These are phyloP conservation scores for Skeletonema potamos DNA, from an alignment of 108 stramenopile genomes.

Conservation along the genomic window DNA sequence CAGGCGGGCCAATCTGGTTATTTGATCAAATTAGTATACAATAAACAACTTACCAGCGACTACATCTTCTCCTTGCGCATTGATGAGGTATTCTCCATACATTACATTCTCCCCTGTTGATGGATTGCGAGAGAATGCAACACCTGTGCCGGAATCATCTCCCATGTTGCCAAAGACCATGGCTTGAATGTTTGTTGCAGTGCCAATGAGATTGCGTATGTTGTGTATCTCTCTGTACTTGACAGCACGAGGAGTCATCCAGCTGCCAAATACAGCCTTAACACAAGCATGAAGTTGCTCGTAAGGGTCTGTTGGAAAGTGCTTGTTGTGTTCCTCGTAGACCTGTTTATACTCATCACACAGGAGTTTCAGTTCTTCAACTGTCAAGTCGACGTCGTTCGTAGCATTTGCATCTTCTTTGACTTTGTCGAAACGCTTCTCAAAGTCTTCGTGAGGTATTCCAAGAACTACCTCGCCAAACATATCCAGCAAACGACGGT, in stretches of 20 bases:
- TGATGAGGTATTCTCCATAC: constrained; percentile 88
- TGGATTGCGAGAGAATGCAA: constrained; percentile 87
- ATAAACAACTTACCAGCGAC: constrained; percentile 47
- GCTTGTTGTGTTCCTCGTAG: constrained; percentile 47
- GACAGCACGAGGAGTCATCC: constrained; percentile 84
- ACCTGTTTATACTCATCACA: constrained; percentile 64
- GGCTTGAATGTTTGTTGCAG: constrained; percentile 71
- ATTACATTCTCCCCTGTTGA: constrained; percentile 72
- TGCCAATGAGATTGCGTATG: constrained; percentile 73
- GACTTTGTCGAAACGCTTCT: constrained; percentile 57
- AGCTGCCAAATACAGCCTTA: constrained; percentile 80
- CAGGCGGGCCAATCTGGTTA: background rate
- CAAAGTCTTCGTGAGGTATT: constrained; percentile 77
- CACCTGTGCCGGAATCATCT: constrained; percentile 76
- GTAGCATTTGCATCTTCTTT: constrained; percentile 50
- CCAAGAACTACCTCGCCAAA: constrained; percentile 82
- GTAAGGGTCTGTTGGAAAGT: constrained; percentile 60
- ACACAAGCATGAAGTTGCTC: constrained; percentile 75
- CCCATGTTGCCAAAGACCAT: constrained; percentile 92
- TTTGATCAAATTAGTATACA: background rate
- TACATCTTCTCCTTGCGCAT: constrained; percentile 80
- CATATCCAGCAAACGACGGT: constrained; percentile 87
- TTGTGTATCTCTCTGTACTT: constrained; percentile 83
- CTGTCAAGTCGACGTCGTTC: constrained; percentile 60
- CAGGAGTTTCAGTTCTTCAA: constrained; percentile 59